Percentiles rank a stretch among this genome's conserved stretches.
Evolutionary conservation across 805 yeast genomes (phyloP).

Genomic region (Ogataea methylovora): DNA sequence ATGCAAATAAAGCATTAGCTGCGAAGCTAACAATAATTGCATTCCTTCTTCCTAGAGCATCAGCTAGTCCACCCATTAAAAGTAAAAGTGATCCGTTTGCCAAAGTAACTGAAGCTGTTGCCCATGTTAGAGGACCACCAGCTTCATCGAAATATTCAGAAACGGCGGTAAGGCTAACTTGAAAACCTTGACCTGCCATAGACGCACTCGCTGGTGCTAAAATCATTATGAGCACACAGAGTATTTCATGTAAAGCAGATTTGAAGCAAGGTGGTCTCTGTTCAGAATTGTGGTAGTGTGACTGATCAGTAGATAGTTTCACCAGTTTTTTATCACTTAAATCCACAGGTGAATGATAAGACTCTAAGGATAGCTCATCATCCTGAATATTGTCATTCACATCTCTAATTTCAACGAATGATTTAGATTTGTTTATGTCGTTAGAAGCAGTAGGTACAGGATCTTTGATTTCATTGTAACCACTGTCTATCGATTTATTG

Average conservation of each 20-base stretch:
- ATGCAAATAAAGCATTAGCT: conserved; percentile 23
- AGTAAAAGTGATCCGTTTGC: conserved; percentile 37
- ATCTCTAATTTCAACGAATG: too few species aligned
- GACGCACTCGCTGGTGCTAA: conserved; percentile 35
- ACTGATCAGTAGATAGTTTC: neutral
- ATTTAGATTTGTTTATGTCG: too few species aligned
- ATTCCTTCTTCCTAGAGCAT: conserved; percentile 36
- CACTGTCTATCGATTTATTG: too few species aligned
- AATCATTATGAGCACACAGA: conserved; percentile 25
- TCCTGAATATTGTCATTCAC: too few species aligned
- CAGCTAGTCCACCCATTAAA: conserved; percentile 39
- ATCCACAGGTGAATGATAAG: too few species aligned
- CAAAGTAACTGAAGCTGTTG: conserved; percentile 31
- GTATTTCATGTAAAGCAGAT: conserved; percentile 24
- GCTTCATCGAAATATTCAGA: conserved; percentile 26
- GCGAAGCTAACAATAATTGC: conserved; percentile 28
- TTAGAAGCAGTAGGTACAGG: too few species aligned
- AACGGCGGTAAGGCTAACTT: conserved; percentile 27
- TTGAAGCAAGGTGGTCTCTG: conserved; percentile 31
- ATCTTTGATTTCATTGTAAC: too few species aligned
- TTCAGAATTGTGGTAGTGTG: conserved; percentile 18
- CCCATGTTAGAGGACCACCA: conserved; percentile 39
- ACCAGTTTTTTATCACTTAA: too few species aligned
- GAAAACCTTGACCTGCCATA: conserved; percentile 29
- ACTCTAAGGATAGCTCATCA: too few species aligned